Evolutionary conservation across 768 basidiomycete genomes (phyloP).

Genomic region (Mycena metata): DNA sequence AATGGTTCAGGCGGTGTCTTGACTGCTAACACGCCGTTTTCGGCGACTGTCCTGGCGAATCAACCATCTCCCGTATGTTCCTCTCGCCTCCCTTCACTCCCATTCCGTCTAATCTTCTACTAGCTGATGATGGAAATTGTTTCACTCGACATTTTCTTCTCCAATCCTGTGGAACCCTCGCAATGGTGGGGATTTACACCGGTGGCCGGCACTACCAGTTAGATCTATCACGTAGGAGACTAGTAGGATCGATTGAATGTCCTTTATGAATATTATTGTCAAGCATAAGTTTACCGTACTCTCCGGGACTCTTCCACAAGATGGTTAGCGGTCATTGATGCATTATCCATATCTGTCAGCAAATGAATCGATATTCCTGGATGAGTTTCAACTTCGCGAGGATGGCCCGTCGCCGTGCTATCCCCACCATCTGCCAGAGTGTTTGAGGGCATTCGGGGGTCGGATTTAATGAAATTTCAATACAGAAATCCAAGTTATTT

Average conservation of each 20-base stretch:
- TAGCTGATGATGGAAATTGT: conserved; percentile 27
- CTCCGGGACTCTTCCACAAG: conserved; percentile 14
- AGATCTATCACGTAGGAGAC: conserved; percentile 14
- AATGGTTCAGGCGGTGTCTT: conserved; percentile 26
- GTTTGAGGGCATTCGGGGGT: no score
- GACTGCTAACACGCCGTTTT: conserved; percentile 23
- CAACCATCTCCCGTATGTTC: conserved; percentile 26
- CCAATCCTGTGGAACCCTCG: conserved; percentile 14
- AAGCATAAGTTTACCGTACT: conserved; percentile 14
- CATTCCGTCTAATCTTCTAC: conserved; percentile 19
- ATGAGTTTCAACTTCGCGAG: conserved; percentile 18
- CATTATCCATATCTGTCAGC: conserved; percentile 22
- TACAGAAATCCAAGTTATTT: no score
- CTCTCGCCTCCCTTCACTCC: conserved; percentile 12
- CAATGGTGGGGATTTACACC: conserved; percentile 27
- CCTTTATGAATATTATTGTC: conserved; percentile 14
- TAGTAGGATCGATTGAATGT: conserved; percentile 21
- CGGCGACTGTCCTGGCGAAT: conserved; percentile 13
- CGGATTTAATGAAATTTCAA: no score
- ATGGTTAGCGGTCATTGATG: conserved; percentile 9
- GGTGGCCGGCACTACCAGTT: conserved; percentile 19
- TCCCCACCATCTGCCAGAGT: no score
- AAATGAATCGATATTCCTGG: conserved; percentile 17
- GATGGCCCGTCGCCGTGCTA: no score
- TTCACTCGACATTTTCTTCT: conserved; percentile 15